Conservation (phyloP, 78 protist genomes). For the Isochrysis galbana region DNA sequence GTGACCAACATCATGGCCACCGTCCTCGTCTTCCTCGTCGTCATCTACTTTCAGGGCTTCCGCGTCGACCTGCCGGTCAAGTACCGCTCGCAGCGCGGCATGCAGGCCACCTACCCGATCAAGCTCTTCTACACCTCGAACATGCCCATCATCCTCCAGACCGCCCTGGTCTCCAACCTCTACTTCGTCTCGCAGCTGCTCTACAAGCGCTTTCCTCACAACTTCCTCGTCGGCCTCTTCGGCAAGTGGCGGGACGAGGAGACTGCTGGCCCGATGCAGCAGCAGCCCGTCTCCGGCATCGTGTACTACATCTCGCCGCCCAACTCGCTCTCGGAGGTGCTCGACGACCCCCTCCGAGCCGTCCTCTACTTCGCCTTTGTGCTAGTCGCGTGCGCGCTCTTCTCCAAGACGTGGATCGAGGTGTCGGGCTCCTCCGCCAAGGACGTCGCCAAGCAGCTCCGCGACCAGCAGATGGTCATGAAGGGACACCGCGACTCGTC, state of each 20-base stretch:
- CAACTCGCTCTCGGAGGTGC: slow-evolving; percentile 56
- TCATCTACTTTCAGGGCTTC: slow-evolving; percentile 98
- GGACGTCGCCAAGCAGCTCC: slow-evolving; percentile 95
- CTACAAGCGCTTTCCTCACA: slow-evolving; percentile 84
- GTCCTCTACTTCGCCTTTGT: slow-evolving; percentile 91
- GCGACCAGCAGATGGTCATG: slow-evolving; percentile 84
- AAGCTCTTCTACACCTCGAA: slow-evolving; percentile 99
- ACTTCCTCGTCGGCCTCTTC: slow-evolving; percentile 84
- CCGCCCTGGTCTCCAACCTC: slow-evolving; percentile 94
- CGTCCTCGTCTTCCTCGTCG: slow-evolving; percentile 94
- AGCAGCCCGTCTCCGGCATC: slow-evolving; percentile 92
- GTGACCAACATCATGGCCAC: slow-evolving; percentile 97
- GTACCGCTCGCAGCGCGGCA: slow-evolving; percentile 51
- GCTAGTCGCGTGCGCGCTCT: slow-evolving; percentile 96
- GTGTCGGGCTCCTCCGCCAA: slow-evolving; percentile 89
- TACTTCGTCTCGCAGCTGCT: slow-evolving; percentile 97
- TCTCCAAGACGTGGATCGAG: slow-evolving; percentile 94
- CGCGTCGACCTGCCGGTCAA: slow-evolving; percentile 91
- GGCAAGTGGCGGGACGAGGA: slow-evolving; percentile 91
- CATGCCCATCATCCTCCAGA: slow-evolving; percentile 99
- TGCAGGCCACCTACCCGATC: slow-evolving; percentile 92
- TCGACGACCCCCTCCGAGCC: slow-evolving; percentile 95
- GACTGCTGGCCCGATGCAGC: not conserved
- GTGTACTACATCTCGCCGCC: slow-evolving; percentile 99
- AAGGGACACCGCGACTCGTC: slow-evolving; percentile 77